These are phyloP conservation scores for Fulvia fulva DNA, from an alignment of 2,329 filamentous ascomycete genomes.

Conservation along the genomic window DNA sequence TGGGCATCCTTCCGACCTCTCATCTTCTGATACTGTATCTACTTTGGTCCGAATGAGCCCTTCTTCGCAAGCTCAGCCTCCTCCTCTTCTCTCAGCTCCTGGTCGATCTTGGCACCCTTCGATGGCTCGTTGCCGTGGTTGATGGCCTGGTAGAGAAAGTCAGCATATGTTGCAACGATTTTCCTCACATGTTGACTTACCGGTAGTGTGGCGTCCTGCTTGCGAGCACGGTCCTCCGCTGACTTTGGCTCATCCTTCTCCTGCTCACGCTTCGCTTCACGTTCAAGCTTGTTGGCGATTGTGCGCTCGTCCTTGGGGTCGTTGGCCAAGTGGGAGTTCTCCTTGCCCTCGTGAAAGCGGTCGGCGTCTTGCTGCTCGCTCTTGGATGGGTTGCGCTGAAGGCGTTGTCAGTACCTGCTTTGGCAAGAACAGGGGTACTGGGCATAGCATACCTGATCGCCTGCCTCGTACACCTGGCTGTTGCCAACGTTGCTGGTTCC, in stretches of 20 bases:
- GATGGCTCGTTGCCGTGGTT: constrained; percentile 70
- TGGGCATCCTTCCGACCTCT: neutral
- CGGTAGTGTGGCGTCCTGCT: constrained; percentile 57
- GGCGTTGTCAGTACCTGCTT: neutral
- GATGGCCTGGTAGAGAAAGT: constrained; percentile 47
- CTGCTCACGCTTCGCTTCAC: constrained; percentile 46
- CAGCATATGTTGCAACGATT: neutral
- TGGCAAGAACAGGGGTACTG: neutral
- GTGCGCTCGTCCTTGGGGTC: constrained; percentile 73
- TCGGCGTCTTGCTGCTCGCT: constrained; percentile 37
- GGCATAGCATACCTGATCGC: constrained; percentile 57
- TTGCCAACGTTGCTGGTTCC: constrained; percentile 64
- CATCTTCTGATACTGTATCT: constrained; percentile 9
- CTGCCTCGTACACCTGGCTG: constrained; percentile 65
- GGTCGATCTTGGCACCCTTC: constrained; percentile 67
- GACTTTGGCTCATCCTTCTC: constrained; percentile 35
- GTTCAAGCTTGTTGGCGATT: constrained; percentile 67
- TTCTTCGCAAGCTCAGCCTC: constrained; percentile 61
- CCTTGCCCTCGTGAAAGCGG: constrained; percentile 68
- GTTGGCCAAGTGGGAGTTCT: constrained; percentile 62
- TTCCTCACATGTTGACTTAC: constrained; percentile 23
- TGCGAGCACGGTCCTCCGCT: constrained; percentile 37
- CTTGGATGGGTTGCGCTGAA: constrained; percentile 52
- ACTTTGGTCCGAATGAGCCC: constrained; percentile 41
- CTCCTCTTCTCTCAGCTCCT: constrained; percentile 64